Evolutionary conservation across 2,329 filamentous ascomycete species (phyloP).

Genomic region (Ceratocystis lukuohia): DNA sequence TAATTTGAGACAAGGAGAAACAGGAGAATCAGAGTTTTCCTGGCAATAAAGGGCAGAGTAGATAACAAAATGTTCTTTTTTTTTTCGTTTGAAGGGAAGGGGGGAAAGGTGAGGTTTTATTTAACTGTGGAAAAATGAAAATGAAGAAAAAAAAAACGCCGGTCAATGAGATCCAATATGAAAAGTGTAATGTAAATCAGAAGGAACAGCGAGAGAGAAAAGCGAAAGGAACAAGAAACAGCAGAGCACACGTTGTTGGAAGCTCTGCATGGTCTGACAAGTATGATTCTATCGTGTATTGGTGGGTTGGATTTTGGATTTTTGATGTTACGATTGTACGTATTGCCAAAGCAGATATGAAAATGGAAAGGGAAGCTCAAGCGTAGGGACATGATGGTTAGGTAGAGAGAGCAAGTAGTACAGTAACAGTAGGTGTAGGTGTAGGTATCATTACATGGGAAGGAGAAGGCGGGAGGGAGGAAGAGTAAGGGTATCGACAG

Average conservation of each 20-base stretch:
- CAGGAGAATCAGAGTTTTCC: no score
- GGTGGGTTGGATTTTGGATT: neutral
- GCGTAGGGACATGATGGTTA: neutral
- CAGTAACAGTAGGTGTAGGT: neutral
- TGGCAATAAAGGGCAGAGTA: no score
- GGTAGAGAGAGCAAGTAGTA: neutral
- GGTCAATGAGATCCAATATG: neutral
- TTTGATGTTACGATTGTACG: neutral
- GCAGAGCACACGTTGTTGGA: neutral
- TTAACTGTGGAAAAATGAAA: no score
- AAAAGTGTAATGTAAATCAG: neutral
- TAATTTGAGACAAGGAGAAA: no score
- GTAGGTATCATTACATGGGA: constrained; percentile 8
- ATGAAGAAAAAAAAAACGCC: neutral
- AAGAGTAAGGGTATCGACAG: constrained; percentile 11
- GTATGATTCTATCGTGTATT: neutral
- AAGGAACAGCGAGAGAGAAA: no score
- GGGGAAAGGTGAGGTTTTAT: no score
- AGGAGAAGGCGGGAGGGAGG: neutral
- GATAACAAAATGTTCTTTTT: no score
- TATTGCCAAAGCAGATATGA: neutral
- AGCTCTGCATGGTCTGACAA: neutral
- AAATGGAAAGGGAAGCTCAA: neutral
- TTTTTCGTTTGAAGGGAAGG: no score
- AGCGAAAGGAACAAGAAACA: neutral